Conservation (phyloP, 306 rosid species). For the Medicago arabica region DNA sequence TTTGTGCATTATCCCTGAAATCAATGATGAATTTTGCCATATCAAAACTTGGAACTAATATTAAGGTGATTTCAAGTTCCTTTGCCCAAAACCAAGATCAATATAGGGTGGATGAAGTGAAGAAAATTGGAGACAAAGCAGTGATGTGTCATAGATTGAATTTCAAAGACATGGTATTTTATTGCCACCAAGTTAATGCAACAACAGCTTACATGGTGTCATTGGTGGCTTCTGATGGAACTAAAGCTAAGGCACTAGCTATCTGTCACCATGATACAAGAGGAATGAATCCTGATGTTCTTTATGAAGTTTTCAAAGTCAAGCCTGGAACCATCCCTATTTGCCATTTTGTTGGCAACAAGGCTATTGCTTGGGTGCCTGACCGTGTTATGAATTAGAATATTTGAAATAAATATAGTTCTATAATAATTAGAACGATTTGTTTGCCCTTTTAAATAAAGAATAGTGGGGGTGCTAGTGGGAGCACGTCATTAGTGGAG, state of each 20-base stretch:
- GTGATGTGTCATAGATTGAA: slow-evolving; percentile 36
- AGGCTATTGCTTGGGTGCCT: too few relatives aligned
- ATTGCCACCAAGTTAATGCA: slow-evolving; percentile 32
- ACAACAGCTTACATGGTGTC: slow-evolving; percentile 26
- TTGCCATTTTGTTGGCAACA: too few relatives aligned
- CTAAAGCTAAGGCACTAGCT: slow-evolving; percentile 29
- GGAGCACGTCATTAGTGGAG: too few relatives aligned
- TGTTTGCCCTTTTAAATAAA: too few relatives aligned
- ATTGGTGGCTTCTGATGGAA: slow-evolving; percentile 21
- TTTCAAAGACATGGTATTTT: slow-evolving; percentile 18
- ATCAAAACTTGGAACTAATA: slow-evolving; percentile 27
- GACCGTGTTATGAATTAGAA: too few relatives aligned
- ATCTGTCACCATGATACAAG: slow-evolving; percentile 43
- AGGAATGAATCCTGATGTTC: slow-evolving; percentile 28
- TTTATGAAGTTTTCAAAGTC: slow-evolving; percentile 9
- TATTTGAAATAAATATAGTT: too few relatives aligned
- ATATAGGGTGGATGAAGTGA: slow-evolving; percentile 21
- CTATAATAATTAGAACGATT: too few relatives aligned
- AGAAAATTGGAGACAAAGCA: slow-evolving; percentile 4
- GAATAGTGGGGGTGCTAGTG: too few relatives aligned
- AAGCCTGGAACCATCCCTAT: too few relatives aligned
- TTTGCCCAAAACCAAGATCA: background rate
- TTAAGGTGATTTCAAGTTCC: slow-evolving; percentile 28
- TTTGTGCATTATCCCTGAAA: background rate
- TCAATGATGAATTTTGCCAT: background rate